Base-by-base conservation (phyloP, 2,329 filamentous ascomycete species). In the Phyllosticta citrichinensis region DNA sequence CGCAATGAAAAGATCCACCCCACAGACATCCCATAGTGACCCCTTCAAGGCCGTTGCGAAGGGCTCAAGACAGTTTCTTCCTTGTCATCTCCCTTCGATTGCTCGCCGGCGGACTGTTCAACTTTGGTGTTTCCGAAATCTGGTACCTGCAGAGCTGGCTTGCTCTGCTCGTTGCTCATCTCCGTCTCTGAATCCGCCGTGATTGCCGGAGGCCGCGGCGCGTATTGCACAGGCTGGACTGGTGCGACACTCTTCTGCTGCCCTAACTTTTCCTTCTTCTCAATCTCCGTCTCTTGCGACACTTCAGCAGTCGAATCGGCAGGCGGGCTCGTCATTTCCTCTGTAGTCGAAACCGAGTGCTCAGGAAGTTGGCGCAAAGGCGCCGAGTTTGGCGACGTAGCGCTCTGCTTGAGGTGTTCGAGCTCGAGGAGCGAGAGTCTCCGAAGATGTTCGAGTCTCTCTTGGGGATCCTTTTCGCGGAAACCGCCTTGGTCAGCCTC, bases 381-480 rank as follows among this genome's bases (percentile, higher is more conserved):
- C 14, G 52, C 27, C 20, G 71, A 52, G 14, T 69, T 67, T 50
- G 73, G 68, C 17, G 69, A 66, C 35, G 72, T 69, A 20, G 67
- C 63, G 8, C 70, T 70, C 27, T 68, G 66, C 62, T 69, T 74
- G 57, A 76, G 63, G 61, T 75, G 73, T 61, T 76, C 73, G 64
- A 75, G 69, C 63, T 76, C 74, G 64, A 75, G 65, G 19, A 79
- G 67, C 2, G 77, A 80, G 40, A 72, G 75, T 25, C 76, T 72
- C 52, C 77, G 75, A 11, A 80, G 73, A 63, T 77, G 67, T 62
- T 80, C 78, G 62, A 80, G 77, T 66, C 75, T 74, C 54, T 71
- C 70, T 52, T 69, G 67, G 0, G 78, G 78, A 60, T 80, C 73
- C 78, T 80, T 73, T n/a, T 64, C 40, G 63, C 57, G 40, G 62